phyloP scores from a whole-genome alignment of 805 yeast genomes.

The Wickerhamiella lipophila region DNA sequence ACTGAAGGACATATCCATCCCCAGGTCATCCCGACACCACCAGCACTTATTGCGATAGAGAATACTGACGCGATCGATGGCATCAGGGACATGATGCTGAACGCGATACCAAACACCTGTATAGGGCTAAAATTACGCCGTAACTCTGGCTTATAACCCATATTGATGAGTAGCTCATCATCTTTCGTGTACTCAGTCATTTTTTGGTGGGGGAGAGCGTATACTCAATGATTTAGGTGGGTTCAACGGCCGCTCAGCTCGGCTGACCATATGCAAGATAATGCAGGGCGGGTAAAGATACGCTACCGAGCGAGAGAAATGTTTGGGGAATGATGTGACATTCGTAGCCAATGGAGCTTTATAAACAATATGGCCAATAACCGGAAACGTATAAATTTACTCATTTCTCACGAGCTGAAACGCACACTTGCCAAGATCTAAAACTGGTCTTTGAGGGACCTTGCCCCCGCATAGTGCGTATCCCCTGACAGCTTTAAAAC shows the following conservation, averaged over 20 bases:
- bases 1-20: slow-evolving; percentile 54
- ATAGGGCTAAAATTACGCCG: slow-evolving; percentile 46
- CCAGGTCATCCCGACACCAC: slow-evolving; percentile 58
- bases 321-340: no score
- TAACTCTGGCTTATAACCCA: slow-evolving; percentile 62
- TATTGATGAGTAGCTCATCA: slow-evolving; percentile 31
- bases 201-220: not conserved
- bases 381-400: no score
- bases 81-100: slow-evolving; percentile 57
- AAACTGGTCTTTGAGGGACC: no score
- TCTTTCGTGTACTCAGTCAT: slow-evolving; percentile 15
- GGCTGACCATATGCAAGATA: not conserved
- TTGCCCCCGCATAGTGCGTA: no score
- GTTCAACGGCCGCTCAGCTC: no score
- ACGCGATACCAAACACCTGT: slow-evolving; percentile 60
- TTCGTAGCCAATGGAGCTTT: no score
- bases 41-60: slow-evolving; percentile 43
- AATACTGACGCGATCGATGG: slow-evolving; percentile 45
- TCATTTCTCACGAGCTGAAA: no score
- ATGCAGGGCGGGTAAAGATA: not conserved
- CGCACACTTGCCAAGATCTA: no score
- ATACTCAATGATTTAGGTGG: no score
- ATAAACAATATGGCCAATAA: no score
- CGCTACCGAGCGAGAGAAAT: not conserved
- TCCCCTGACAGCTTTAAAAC: no score